phyloP scores from a whole-genome alignment of 176 grass and related monocot species.

The Thalia dealbata region DNA sequence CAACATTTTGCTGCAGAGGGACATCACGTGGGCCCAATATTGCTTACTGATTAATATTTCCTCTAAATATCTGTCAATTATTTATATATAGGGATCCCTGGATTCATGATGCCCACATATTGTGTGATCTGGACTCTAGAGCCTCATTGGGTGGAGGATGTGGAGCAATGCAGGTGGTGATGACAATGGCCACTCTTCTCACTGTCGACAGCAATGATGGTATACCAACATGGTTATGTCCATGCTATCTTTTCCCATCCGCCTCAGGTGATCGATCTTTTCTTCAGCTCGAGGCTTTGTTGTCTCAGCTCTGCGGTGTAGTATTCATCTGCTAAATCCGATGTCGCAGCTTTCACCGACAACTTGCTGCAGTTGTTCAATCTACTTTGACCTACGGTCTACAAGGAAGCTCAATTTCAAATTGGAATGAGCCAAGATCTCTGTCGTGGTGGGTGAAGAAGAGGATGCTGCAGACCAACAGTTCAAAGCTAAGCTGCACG shows the following conservation, averaged over 20 bases:
- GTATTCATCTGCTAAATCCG: background rate
- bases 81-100: background rate
- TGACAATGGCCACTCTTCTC: background rate
- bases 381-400: background rate
- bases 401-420: too few species aligned
- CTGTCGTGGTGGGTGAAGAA: too few species aligned
- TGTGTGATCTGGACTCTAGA: too few species aligned
- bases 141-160: too few species aligned
- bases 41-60: too few species aligned
- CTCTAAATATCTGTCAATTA: background rate
- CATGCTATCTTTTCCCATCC: background rate
- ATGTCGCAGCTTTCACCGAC: background rate
- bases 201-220: background rate
- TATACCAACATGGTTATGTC: background rate
- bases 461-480: too few species aligned
- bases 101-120: background rate
- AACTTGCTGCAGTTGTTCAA: background rate
- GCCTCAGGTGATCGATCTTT: background rate
- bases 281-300: background rate
- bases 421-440: too few species aligned
- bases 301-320: background rate
- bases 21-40: too few species aligned
- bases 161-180: background rate
- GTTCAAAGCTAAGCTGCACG: too few species aligned
- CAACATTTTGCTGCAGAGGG: too few species aligned